phyloP scores from a whole-genome alignment of 2,329 filamentous ascomycete species.

The Aureobasidium subglaciale region DNA sequence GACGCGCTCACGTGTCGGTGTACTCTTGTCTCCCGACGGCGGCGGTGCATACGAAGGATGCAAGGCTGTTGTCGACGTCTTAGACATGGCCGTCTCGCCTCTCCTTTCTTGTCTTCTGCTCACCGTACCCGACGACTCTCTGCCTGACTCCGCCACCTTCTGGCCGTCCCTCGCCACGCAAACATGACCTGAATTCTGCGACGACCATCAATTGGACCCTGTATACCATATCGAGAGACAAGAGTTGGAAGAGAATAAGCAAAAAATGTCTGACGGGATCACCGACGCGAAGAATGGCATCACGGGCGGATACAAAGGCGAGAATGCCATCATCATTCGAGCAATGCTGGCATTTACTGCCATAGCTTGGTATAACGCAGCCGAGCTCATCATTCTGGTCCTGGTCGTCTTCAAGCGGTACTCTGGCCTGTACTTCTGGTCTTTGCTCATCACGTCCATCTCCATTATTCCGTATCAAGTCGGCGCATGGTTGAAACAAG shows the following conservation, averaged over 20 bases:
- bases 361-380: constrained; percentile 32
- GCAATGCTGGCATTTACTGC: constrained; percentile 26
- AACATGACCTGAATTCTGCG: background rate
- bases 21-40: background rate
- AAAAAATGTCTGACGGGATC: constrained; percentile 7
- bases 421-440: constrained; percentile 45
- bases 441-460: constrained; percentile 36
- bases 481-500: constrained; percentile 42
- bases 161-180: background rate
- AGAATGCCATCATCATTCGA: constrained; percentile 22
- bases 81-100: background rate
- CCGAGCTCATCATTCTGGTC: constrained; percentile 41
- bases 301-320: constrained; percentile 21
- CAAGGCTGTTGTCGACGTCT: background rate
- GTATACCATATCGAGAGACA: background rate
- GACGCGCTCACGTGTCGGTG: background rate
- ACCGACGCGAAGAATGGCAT: constrained; percentile 8
- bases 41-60: constrained; percentile 2
- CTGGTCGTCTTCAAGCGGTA: constrained; percentile 43
- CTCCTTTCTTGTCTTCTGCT: background rate
- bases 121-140: no score
- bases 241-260: background rate
- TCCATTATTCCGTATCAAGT: constrained; percentile 42
- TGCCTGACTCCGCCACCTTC: background rate
- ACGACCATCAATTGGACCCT: background rate